Conservation (phyloP, 2,329 filamentous ascomycete species). For the Trichoderma breve region DNA sequence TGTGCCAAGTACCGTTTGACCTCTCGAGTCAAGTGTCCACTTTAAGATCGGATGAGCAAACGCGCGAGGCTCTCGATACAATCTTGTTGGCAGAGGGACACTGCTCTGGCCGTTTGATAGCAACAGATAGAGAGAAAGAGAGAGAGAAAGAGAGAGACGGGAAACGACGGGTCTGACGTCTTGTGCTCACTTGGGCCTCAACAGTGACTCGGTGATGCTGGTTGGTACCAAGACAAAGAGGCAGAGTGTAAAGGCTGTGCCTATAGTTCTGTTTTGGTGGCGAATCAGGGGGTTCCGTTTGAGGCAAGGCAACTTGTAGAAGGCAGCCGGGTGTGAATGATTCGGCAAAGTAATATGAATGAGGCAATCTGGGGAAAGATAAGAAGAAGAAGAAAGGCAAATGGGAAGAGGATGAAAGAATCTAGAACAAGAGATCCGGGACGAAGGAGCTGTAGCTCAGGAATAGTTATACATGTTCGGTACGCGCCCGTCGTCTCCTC, state of each 20-base stretch:
- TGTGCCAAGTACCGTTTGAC: not conserved
- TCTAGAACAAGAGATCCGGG: not conserved
- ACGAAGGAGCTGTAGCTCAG: slow-evolving; percentile 4
- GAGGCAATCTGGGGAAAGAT: not conserved
- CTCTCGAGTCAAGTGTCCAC: not conserved
- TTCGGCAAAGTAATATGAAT: not conserved
- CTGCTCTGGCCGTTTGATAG: not conserved
- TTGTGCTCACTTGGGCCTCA: slow-evolving; percentile 19
- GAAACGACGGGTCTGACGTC: slow-evolving; percentile 13
- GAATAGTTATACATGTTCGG: slow-evolving; percentile 10
- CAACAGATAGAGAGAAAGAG: not conserved
- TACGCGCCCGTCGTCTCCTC: slow-evolving; percentile 5
- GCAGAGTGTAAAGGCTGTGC: not conserved
- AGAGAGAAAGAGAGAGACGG: not conserved
- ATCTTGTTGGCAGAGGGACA: not conserved
- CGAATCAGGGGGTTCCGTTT: not conserved
- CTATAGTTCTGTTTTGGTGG: not conserved
- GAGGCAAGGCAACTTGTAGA: not conserved
- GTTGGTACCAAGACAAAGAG: not conserved
- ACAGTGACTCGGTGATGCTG: slow-evolving; percentile 1
- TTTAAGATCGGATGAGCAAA: not conserved
- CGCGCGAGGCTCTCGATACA: not conserved
- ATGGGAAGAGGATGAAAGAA: not conserved
- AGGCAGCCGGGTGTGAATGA: not conserved
- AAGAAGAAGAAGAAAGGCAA: not conserved